Evolutionary conservation across 106 monocot genomes (phyloP), one percentile per base, ranked within the genome.

Genomic region (Platanthera guangdongensis): DNA sequence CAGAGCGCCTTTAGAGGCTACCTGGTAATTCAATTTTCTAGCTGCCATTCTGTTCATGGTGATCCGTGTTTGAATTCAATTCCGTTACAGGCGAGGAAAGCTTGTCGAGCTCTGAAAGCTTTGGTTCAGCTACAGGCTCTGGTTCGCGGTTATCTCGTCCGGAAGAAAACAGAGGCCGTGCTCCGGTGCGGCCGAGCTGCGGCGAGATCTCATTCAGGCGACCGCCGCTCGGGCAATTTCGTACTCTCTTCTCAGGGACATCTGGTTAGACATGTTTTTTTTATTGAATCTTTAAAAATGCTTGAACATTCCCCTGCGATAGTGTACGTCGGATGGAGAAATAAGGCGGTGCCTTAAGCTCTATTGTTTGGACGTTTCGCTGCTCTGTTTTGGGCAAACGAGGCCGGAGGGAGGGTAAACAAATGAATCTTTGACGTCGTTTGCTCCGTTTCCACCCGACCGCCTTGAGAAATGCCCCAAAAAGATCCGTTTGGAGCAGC

Each of bases 101-200:
- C 94, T 39, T 78, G 88, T 10, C 76, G 90, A 22, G 94, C 94
- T 51, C 88, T 94, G 4, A 94, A 85, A 76, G 86, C 88, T 28
- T 74, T 94, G 49, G 88, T 94, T 47, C 90, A 91, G 80, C 45
- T 94, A 21, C 94, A 94, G 75, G 94, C 94, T 16, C 75, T 88
- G 4, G 88, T 90, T 7, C 76, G 94, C 0, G 94, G 94, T 47
- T 87, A 88, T 75, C 80, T 94, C 15, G 90, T 94, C 1, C 72
- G 94, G 22, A 88, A 84, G 68, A 84, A 87, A 76, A 82, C 90
- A 1, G 78, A 86, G 86, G 83, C 85, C 72, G 85, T 83, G 54
- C 85, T 91, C 57, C 76, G 87, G 2, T 47, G 85, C 64, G 86
- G 82, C 16, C 86, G 87, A 46, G 81, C 88, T 53, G 63, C 73